A percentile compares a stretch with the other conserved stretches of the same genome.
Evolutionary conservation across 1,284 basidiomycete species (phyloP).

Genomic region (Cryptococcus deneoformans): DNA sequence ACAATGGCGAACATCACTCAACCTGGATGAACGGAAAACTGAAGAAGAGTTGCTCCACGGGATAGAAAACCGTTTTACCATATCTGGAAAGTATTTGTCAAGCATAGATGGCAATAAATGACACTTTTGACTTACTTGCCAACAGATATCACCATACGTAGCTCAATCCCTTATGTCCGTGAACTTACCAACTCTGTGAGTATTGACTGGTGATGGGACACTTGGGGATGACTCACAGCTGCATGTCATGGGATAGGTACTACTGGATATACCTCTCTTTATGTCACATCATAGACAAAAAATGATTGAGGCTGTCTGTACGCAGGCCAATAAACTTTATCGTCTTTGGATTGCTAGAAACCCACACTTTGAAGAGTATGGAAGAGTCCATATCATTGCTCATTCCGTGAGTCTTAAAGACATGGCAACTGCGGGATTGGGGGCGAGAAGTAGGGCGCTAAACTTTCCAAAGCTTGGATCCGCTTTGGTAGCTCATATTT

Average conservation of each 20-base stretch:
- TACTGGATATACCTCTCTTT: constrained; percentile 54
- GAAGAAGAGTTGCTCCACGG: constrained; percentile 51
- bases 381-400: constrained; percentile 50
- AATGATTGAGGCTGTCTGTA: constrained; percentile 55
- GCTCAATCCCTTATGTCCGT: constrained; percentile 53
- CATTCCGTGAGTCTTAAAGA: constrained; percentile 35
- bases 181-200: constrained; percentile 53
- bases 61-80: constrained; percentile 53
- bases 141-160: constrained; percentile 53
- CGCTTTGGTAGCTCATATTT: constrained; percentile 55
- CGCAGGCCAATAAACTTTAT: constrained; percentile 52
- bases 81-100: constrained; percentile 38
- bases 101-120: too few species aligned
- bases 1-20: constrained; percentile 56
- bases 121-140: neutral
- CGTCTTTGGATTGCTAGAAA: constrained; percentile 57
- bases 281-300: constrained; percentile 53
- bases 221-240: neutral
- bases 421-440: too few species aligned
- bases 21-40: constrained; percentile 50
- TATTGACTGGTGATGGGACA: neutral
- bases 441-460: too few species aligned
- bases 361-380: constrained; percentile 51
- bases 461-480: constrained; percentile 50
- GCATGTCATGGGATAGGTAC: constrained; percentile 29